These are phyloP conservation scores for Abelmoschus esculentus DNA, from an alignment of 345 rosid species.

Conservation along the genomic window DNA sequence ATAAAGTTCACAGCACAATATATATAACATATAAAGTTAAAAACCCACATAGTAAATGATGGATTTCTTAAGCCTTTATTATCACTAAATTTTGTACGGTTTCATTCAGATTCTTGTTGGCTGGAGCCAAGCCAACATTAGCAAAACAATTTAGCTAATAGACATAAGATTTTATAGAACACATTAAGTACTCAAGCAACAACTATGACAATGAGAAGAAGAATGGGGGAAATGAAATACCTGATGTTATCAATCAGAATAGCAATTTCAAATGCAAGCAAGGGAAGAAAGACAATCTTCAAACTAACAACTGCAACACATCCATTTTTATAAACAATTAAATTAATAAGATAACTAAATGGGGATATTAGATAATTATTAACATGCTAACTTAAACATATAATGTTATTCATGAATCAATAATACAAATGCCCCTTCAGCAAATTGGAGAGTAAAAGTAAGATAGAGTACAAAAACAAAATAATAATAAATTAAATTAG, in stretches of 20 bases:
- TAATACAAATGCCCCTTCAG: background rate
- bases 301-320: constrained; percentile 61
- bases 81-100: background rate
- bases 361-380: background rate
- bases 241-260: constrained; percentile 83
- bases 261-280: constrained; percentile 62
- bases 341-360: background rate
- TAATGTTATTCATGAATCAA: background rate
- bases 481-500: background rate
- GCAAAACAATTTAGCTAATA: background rate
- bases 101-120: constrained; percentile 1
- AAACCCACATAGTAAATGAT: background rate
- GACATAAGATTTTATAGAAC: background rate
- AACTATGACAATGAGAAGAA: background rate
- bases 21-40: background rate
- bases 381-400: background rate
- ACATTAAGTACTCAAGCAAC: background rate
- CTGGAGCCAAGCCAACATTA: background rate
- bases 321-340: background rate
- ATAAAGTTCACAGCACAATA: background rate
- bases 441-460: background rate
- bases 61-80: background rate
- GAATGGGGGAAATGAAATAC: constrained; percentile 27
- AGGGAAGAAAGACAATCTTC: constrained; percentile 76
- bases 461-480: background rate